Percentiles rank a stretch among this genome's conserved stretches.
Evolutionary conservation across 1,139 yeast genomes (phyloP).

Genomic region (Suhomyces taliae): DNA sequence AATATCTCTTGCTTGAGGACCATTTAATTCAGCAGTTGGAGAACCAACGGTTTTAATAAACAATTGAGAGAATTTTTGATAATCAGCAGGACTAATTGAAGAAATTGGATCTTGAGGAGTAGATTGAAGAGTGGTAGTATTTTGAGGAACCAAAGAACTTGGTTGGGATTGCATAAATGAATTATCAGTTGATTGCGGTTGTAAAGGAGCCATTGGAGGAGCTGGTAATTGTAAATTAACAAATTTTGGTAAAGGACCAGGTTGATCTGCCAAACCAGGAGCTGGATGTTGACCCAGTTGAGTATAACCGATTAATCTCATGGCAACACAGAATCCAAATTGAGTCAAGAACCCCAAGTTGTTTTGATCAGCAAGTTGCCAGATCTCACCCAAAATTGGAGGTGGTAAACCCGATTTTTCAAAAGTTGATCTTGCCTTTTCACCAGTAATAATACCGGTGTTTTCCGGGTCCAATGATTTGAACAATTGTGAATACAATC

Average conservation of each 20-base stretch:
- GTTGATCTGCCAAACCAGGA: constrained; percentile 49
- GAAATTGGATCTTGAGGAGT: constrained; percentile 52
- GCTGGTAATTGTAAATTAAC: constrained; percentile 31
- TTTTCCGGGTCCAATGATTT: constrained; percentile 75
- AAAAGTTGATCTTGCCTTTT: constrained; percentile 79
- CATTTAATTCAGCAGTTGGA: constrained; percentile 50
- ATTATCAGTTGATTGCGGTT: constrained; percentile 40
- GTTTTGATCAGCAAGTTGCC: constrained; percentile 87
- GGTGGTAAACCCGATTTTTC: constrained; percentile 87
- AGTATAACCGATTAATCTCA: constrained; percentile 86
- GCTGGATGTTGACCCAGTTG: constrained; percentile 69
- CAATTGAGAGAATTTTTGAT: constrained; percentile 68
- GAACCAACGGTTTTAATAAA: constrained; percentile 74
- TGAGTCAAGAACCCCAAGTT: constrained; percentile 85
- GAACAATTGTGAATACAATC: constrained; percentile 71
- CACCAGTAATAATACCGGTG: constrained; percentile 86
- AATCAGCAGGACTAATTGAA: constrained; percentile 62
- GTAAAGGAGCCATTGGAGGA: constrained; percentile 15
- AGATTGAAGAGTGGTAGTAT: constrained; percentile 31
- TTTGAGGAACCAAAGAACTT: constrained; percentile 36
- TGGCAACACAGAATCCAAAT: constrained; percentile 78
- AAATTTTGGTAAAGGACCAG: constrained; percentile 62
- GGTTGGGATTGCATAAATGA: constrained; percentile 54
- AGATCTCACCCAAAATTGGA: constrained; percentile 77
- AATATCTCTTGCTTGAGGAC: constrained; percentile 77